A percentile compares a stretch with the other conserved stretches of the same genome.
phyloP scores from a whole-genome alignment of 345 rosid genomes.

The Linum tenue region DNA sequence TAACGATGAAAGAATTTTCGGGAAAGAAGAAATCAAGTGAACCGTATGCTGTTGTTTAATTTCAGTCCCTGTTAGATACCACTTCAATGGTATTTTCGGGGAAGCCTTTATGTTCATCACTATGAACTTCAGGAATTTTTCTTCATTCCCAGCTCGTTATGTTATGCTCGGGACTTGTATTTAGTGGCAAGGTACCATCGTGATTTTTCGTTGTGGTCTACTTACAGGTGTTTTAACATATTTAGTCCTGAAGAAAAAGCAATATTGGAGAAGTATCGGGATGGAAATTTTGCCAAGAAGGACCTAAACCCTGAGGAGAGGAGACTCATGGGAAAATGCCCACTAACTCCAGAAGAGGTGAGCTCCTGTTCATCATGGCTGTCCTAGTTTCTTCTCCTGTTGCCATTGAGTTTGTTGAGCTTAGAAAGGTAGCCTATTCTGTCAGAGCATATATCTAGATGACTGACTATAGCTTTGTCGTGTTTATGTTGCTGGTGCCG shows the following conservation, averaged over 20 bases:
- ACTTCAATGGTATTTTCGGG: not conserved
- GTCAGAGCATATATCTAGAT: not conserved
- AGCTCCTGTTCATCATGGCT: slow-evolving; percentile 1
- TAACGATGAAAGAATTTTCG: too few relatives aligned
- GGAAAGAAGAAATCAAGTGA: too few relatives aligned
- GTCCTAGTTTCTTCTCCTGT: slow-evolving; percentile 3
- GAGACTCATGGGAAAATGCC: slow-evolving; percentile 86
- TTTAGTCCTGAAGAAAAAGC: slow-evolving; percentile 65
- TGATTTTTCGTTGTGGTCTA: not conserved
- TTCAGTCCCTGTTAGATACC: not conserved
- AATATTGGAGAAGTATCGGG: slow-evolving; percentile 65
- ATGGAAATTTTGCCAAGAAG: slow-evolving; percentile 76
- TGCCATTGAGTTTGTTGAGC: slow-evolving; percentile 3
- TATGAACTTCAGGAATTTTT: too few relatives aligned
- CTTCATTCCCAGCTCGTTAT: not conserved
- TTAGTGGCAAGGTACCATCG: too few relatives aligned
- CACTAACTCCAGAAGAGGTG: slow-evolving; percentile 92
- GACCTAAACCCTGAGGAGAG: slow-evolving; percentile 58
- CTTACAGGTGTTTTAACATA: slow-evolving; percentile 82
- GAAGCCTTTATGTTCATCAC: not conserved
- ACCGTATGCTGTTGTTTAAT: not conserved
- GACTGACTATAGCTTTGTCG: not conserved
- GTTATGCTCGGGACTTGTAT: not conserved
- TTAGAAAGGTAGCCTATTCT: not conserved
- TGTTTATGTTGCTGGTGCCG: not conserved